A percentile compares a stretch with the other conserved stretches of the same genome.
Conservation (phyloP, 495 filamentous ascomycete genomes). For the Neurospora terricola region DNA sequence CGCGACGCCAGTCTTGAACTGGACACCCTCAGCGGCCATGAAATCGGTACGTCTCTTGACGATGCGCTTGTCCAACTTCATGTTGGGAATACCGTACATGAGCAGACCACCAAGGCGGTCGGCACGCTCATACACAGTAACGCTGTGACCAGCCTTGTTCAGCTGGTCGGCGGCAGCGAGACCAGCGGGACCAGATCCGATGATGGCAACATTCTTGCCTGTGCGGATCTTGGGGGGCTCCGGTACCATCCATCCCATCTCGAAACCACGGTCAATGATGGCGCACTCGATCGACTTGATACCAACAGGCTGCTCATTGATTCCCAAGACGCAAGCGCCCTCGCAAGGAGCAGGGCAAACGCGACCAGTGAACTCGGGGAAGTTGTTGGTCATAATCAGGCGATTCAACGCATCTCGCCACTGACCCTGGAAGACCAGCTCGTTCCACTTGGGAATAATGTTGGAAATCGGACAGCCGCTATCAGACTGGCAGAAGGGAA, state of each 20-base stretch:
- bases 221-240: constrained; percentile 68
- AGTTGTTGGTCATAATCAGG: constrained; percentile 98
- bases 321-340: constrained; percentile 93
- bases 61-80: constrained; percentile 99
- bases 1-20: constrained; percentile 65
- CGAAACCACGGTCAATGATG: constrained; percentile 97
- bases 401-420: constrained; percentile 95
- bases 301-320: constrained; percentile 95
- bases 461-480: constrained; percentile 97
- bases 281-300: constrained; percentile 99
- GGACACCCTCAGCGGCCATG: constrained; percentile 86
- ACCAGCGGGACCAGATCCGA: constrained; percentile 91
- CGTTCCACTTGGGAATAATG: constrained; percentile 99
- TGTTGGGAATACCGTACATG: constrained; percentile 99
- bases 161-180: constrained; percentile 90
- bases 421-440: constrained; percentile 79
- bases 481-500: constrained; percentile 98
- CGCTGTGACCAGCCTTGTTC: constrained; percentile 82
- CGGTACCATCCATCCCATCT: constrained; percentile 99
- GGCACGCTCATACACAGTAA: constrained; percentile 93
- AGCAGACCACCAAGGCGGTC: constrained; percentile 90
- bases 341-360: constrained; percentile 98
- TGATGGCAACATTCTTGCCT: constrained; percentile 84
- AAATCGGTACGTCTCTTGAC: constrained; percentile 94
- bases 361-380: constrained; percentile 97